Conservation (phyloP, 192 early-diverging fungal species). For the Geranomyces michiganensis region DNA sequence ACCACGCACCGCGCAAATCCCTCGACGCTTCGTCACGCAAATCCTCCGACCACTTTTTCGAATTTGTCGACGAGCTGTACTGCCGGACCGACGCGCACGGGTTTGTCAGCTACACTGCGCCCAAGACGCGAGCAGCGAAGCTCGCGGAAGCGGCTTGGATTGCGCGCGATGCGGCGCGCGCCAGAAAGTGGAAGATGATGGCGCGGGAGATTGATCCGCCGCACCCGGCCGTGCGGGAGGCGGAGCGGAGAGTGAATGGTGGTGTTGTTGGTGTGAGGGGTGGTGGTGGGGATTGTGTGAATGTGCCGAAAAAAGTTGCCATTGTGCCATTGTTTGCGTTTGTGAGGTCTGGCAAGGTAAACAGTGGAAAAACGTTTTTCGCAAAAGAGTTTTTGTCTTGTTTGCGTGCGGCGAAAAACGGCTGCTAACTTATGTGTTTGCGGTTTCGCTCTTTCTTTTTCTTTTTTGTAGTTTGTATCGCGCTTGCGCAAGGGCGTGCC, state of each 20-base stretch:
- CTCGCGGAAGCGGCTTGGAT: conserved; percentile 10
- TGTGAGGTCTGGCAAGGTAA: conserved; percentile 11
- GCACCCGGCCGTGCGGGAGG: conserved; percentile 21
- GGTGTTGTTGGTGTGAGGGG: not conserved
- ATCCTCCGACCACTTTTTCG: conserved; percentile 30
- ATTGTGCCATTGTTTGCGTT: conserved; percentile 29
- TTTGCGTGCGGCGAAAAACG: too few relatives aligned
- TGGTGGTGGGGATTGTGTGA: not conserved
- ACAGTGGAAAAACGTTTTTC: not conserved
- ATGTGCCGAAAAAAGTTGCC: conserved; percentile 23
- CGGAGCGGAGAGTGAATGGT: not conserved
- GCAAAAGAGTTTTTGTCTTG: not conserved
- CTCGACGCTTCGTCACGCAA: conserved; percentile 26
- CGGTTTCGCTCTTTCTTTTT: not conserved
- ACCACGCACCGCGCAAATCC: conserved; percentile 21
- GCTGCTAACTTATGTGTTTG: too few relatives aligned
- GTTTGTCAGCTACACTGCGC: conserved; percentile 10
- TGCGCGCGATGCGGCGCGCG: conserved; percentile 4
- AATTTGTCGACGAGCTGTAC: conserved; percentile 34
- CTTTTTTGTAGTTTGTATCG: conserved; percentile 18
- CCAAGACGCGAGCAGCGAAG: conserved; percentile 11
- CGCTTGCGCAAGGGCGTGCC: conserved; percentile 32
- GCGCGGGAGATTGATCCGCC: conserved; percentile 11
- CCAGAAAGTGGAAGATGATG: conserved; percentile 26
- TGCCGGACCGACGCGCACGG: conserved; percentile 21